Conservation (phyloP, 257 asterid genomes). For the Solanum chiquidenum region DNA sequence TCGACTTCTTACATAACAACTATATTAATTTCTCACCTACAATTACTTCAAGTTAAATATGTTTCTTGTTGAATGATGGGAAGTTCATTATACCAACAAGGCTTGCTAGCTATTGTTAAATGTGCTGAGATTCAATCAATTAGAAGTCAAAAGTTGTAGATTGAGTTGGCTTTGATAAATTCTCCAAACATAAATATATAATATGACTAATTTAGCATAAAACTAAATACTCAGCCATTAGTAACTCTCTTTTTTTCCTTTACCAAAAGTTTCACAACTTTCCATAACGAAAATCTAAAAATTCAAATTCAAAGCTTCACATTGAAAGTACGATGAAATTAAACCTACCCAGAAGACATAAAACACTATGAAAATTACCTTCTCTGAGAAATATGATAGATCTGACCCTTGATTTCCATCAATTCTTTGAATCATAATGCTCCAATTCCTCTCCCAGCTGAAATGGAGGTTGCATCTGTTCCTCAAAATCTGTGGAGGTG, state of each 20-base stretch:
- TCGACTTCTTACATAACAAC: not conserved
- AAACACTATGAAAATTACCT: constrained; percentile 21
- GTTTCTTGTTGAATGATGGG: too few relatives aligned
- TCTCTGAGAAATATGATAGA: constrained; percentile 91
- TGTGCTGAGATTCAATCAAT: not conserved
- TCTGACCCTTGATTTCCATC: constrained; percentile 34
- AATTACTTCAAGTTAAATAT: not conserved
- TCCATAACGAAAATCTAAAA: not conserved
- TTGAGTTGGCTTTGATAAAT: too few relatives aligned
- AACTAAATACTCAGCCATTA: not conserved
- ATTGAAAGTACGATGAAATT: not conserved
- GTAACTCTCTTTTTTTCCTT: too few relatives aligned
- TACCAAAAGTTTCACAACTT: not conserved
- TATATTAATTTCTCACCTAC: not conserved
- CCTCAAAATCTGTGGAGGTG: constrained; percentile 31
- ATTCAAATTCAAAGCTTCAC: not conserved
- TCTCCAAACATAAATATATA: not conserved
- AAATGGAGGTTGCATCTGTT: constrained; percentile 66
- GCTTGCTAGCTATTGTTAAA: too few relatives aligned
- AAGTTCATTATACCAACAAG: too few relatives aligned
- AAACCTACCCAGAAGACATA: not conserved
- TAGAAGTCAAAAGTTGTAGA: not conserved
- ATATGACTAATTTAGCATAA: not conserved
- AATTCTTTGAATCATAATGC: constrained; percentile 11
- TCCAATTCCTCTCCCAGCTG: constrained; percentile 75